Base-by-base conservation (phyloP, 2,329 filamentous ascomycete species). In the Hansfordia pulvinata region DNA sequence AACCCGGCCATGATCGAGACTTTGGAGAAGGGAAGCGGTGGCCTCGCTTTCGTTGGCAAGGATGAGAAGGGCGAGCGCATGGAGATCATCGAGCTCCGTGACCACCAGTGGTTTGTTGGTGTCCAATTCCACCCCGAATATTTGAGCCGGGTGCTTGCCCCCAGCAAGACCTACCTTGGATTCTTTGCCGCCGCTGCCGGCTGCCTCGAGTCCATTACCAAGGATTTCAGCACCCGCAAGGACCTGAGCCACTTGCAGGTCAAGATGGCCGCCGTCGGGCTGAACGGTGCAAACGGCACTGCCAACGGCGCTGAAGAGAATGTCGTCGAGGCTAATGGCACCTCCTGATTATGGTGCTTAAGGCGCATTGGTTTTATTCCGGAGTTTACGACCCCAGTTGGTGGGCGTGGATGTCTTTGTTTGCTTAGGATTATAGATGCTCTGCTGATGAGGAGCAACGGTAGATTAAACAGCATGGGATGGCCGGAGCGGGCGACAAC, bases 91-190 rank as follows among this genome's bases (percentile, higher is more conserved):
- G 84, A 93, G 54, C 56, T 92, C 34, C 75, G 76, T 47, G 75
- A 88, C 36, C 84, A 93, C 49, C 80, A 79, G 0, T 93, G 71
- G 64, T 93, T 76, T 40, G 81, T 92, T 17, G 45, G 78, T 35
- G 79, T 90, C 7, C 86, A 93, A 52, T 88, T 79, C 52, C 85
- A 93, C 50, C 84, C 86, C 3, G 85, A 94, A 52, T 93, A 88
- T 47, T 61, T 82, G 26, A 77, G 69, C 39, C 67, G 78, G 27
- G 84, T 90, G 3, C 56, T 92, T 34, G 60, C 70, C 26, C 82
- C 82, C 1, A 77, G 70, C 44, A 72, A 72, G 46, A 75, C 81
- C 2, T 90, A 83, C 54, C 63, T 93, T 13, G 85, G 85, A 24
- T 86, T 93, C 49, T 69, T 93, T 24, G 84, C 85, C 17, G 81